A percentile compares a stretch with the other conserved stretches of the same genome.
These are phyloP conservation scores for Plasmodium malariae DNA, from an alignment of 169 alveolate species.

Conservation along the genomic window DNA sequence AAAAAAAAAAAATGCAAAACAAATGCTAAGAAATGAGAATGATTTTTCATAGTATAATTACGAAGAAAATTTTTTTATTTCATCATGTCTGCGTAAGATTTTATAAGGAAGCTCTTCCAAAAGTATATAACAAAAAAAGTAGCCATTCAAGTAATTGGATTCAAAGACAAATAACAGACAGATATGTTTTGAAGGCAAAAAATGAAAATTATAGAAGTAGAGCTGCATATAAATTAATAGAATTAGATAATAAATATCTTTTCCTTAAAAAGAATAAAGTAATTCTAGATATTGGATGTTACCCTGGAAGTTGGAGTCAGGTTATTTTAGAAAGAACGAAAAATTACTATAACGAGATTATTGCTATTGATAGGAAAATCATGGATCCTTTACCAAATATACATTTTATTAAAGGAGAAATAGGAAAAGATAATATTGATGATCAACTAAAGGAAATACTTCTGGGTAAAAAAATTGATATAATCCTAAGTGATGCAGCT, in stretches of 20 bases:
- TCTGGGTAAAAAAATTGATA: slow-evolving; percentile 81
- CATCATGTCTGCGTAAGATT: slow-evolving; percentile 14
- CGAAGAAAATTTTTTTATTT: slow-evolving; percentile 29
- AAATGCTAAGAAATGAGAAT: background rate
- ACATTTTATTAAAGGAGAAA: slow-evolving; percentile 85
- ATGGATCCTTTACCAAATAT: slow-evolving; percentile 80
- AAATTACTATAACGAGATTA: slow-evolving; percentile 80
- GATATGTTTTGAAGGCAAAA: slow-evolving; percentile 82
- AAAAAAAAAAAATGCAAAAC: no score
- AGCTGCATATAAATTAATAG: slow-evolving; percentile 85
- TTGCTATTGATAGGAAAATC: slow-evolving; percentile 53
- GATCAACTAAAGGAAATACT: slow-evolving; percentile 75
- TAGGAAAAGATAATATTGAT: slow-evolving; percentile 81
- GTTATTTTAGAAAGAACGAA: slow-evolving; percentile 83
- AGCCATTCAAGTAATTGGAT: slow-evolving; percentile 86
- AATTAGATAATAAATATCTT: slow-evolving; percentile 83
- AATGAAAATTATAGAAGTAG: slow-evolving; percentile 88
- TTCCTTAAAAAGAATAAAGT: slow-evolving; percentile 83
- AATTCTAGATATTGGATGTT: slow-evolving; percentile 85
- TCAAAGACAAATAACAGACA: slow-evolving; percentile 85
- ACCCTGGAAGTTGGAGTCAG: slow-evolving; percentile 89
- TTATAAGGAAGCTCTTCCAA: slow-evolving; percentile 75
- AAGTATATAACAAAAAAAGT: slow-evolving; percentile 75
- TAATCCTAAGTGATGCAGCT: slow-evolving; percentile 86
- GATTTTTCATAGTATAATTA: background rate